These are phyloP conservation scores for Phytopythium cucurbitacearum DNA, from an alignment of 352 stramenopile genomes.

Conservation along the genomic window DNA sequence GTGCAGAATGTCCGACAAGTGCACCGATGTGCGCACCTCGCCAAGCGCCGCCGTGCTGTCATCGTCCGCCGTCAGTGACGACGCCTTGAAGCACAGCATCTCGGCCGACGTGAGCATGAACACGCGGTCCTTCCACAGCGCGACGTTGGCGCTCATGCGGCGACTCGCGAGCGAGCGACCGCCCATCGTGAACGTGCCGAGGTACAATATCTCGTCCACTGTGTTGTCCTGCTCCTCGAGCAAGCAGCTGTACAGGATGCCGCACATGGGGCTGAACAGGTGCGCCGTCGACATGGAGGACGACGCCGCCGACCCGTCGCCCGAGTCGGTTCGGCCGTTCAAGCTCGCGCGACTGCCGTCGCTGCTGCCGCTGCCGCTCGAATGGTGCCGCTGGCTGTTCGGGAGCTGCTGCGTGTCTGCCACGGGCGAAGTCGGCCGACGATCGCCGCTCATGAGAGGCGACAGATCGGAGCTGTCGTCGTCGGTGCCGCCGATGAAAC, in stretches of 20 bases:
- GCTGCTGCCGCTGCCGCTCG: constrained; percentile 24
- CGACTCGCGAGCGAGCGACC: constrained; percentile 64
- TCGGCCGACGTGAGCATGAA: constrained; percentile 75
- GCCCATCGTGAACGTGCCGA: constrained; percentile 76
- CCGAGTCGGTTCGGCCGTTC: constrained; percentile 3
- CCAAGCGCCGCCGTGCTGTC: constrained; percentile 34
- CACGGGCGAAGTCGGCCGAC: constrained; percentile 4
- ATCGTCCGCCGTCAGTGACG: constrained; percentile 11
- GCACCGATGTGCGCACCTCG: constrained; percentile 62
- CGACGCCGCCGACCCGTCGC: constrained; percentile 5
- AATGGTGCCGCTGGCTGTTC: constrained; percentile 6
- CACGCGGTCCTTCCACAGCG: constrained; percentile 74
- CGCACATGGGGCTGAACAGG: constrained; percentile 35
- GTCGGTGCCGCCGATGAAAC: constrained; percentile 8
- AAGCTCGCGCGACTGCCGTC: constrained; percentile 10
- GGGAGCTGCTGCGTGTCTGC: too few relatives aligned
- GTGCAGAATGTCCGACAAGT: constrained; percentile 76
- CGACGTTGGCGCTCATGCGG: constrained; percentile 67
- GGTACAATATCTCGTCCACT: constrained; percentile 71
- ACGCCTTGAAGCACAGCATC: constrained; percentile 73
- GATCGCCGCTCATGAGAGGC: constrained; percentile 14
- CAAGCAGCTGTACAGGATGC: constrained; percentile 69
- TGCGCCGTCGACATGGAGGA: constrained; percentile 7
- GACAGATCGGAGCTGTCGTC: constrained; percentile 26
- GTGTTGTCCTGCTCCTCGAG: constrained; percentile 77